Conservation (phyloP, 176 grass and related monocot species). For the Raddia distichophylla region DNA sequence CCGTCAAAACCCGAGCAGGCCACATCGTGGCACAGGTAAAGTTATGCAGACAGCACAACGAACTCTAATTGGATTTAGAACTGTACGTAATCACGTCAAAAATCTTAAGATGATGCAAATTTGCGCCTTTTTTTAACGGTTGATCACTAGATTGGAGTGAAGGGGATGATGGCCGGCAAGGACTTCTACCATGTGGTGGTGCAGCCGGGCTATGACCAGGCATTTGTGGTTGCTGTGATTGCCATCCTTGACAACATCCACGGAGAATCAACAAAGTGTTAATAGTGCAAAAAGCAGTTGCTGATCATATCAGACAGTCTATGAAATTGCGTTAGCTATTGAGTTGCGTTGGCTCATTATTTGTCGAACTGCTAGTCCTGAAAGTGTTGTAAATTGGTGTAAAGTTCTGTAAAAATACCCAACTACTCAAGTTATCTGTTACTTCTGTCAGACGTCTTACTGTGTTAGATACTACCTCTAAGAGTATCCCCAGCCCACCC, state of each 20-base stretch:
- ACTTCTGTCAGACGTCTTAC: too few relatives aligned
- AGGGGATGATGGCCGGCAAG: constrained; percentile 66
- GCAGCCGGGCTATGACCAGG: constrained; percentile 87
- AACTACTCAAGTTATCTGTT: too few relatives aligned
- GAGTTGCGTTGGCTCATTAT: constrained; percentile 18
- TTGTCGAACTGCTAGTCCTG: neutral
- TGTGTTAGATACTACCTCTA: too few relatives aligned
- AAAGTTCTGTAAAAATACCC: neutral
- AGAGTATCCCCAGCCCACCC: too few relatives aligned
- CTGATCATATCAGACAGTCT: neutral
- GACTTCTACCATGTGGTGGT: constrained; percentile 89
- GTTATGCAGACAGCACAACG: neutral
- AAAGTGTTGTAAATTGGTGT: constrained; percentile 22
- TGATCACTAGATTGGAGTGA: constrained; percentile 59
- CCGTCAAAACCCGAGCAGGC: constrained; percentile 64
- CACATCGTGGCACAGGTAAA: constrained; percentile 76
- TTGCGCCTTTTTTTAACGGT: neutral
- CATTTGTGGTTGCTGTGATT: constrained; percentile 75
- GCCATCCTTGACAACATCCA: constrained; percentile 93
- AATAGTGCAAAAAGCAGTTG: neutral
- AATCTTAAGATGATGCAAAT: neutral
- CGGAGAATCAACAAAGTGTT: constrained; percentile 89
- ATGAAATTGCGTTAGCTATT: neutral
- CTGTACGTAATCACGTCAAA: neutral
- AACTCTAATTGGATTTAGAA: neutral